Evolutionary conservation across 2,329 filamentous ascomycete genomes (phyloP).

Genomic region (Pochonia chlamydosporia): DNA sequence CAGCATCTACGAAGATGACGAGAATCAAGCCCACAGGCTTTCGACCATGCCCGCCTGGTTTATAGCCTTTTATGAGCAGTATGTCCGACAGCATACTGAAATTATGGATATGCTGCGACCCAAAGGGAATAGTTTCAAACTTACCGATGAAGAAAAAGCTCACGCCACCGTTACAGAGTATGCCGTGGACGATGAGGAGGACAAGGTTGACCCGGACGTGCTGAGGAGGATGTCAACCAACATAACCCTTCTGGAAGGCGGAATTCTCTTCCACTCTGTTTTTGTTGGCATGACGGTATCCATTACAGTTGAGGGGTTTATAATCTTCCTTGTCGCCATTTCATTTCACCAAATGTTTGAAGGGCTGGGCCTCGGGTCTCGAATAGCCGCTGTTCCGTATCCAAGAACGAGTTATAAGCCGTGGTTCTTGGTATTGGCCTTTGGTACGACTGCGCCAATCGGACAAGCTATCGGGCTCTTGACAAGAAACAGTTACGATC

Average conservation of each 20-base stretch:
- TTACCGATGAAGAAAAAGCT: slow-evolving; percentile 20
- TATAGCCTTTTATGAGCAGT: slow-evolving; percentile 57
- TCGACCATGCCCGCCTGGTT: slow-evolving; percentile 55
- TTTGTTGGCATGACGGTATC: slow-evolving; percentile 71
- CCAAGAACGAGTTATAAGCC: slow-evolving; percentile 49
- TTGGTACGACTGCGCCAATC: slow-evolving; percentile 58
- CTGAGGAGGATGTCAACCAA: slow-evolving; percentile 63
- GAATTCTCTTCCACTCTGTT: slow-evolving; percentile 73
- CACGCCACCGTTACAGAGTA: slow-evolving; percentile 21
- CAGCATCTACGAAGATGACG: slow-evolving; percentile 30
- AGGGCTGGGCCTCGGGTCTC: slow-evolving; percentile 63
- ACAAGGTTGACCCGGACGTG: slow-evolving; percentile 36
- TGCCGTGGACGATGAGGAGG: slow-evolving; percentile 32
- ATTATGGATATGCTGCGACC: slow-evolving; percentile 48
- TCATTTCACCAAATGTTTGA: slow-evolving; percentile 67
- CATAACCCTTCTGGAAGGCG: slow-evolving; percentile 69
- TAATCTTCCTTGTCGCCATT: slow-evolving; percentile 63
- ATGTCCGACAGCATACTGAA: slow-evolving; percentile 54
- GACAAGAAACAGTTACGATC: slow-evolving; percentile 53
- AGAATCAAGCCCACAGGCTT: slow-evolving; percentile 13
- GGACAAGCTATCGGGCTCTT: slow-evolving; percentile 58
- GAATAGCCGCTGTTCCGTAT: slow-evolving; percentile 62
- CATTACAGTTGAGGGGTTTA: slow-evolving; percentile 61
- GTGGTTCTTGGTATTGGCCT: slow-evolving; percentile 56
- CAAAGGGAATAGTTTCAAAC: slow-evolving; percentile 4